phyloP scores from a whole-genome alignment of 306 rosid species.

The Sphenostylis stenocarpa region DNA sequence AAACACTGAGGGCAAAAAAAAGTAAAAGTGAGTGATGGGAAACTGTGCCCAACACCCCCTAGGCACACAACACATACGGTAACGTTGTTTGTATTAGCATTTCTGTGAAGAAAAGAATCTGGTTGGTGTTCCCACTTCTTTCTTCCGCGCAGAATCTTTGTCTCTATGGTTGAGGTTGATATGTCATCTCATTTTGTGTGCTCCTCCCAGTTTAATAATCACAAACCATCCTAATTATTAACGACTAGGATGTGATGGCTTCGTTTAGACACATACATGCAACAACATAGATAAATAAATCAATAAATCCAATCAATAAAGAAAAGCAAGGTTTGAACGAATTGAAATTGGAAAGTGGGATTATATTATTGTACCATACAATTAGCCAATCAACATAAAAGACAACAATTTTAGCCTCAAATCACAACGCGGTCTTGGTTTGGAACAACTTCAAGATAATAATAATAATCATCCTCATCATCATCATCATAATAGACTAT shows the following conservation, averaged over 20 bases:
- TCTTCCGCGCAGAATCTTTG: conserved; percentile 44
- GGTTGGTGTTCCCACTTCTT: conserved; percentile 31
- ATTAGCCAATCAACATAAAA: neutral
- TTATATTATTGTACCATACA: neutral
- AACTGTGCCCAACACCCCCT: conserved; percentile 51
- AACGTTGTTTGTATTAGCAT: conserved; percentile 39
- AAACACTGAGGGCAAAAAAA: conserved; percentile 35
- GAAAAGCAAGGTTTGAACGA: neutral
- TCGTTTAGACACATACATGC: neutral
- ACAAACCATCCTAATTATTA: conserved; percentile 17
- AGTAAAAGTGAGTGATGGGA: conserved; percentile 42
- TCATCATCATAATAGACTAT: neutral
- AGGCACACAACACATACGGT: conserved; percentile 33
- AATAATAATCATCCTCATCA: neutral
- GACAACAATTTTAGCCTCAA: conserved; percentile 11
- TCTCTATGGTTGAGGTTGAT: conserved; percentile 39
- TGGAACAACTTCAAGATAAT: neutral
- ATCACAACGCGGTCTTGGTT: neutral
- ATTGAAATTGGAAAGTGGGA: neutral
- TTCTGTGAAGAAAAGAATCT: conserved; percentile 64
- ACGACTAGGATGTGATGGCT: conserved; percentile 15
- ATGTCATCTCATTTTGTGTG: conserved; percentile 38
- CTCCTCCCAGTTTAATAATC: conserved; percentile 19
- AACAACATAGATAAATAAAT: neutral
- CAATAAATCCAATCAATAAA: neutral